A percentile compares a stretch with the other conserved stretches of the same genome.
Conservation (phyloP, 768 basidiomycete genomes). For the Lanmaoa pseudosensibilis region DNA sequence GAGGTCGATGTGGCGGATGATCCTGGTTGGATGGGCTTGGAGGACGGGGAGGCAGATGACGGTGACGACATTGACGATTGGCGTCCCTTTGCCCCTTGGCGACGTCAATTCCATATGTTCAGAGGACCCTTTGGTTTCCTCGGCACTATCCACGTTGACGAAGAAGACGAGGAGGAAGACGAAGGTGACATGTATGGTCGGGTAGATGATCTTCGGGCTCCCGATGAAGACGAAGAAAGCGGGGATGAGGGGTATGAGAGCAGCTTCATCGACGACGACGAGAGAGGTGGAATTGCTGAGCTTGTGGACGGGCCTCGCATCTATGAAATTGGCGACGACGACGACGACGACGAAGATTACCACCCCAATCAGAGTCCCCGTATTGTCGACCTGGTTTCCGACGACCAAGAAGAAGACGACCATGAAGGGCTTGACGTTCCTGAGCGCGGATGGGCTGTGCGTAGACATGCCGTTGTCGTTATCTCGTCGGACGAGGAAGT, state of each 20-base stretch:
- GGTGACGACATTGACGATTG: constrained; percentile 28
- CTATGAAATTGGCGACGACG: constrained; percentile 23
- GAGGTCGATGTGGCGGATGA: constrained; percentile 31
- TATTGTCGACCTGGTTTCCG: constrained; percentile 8
- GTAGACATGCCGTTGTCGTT: not conserved
- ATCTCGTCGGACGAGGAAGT: constrained; percentile 23
- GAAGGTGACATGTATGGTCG: constrained; percentile 6
- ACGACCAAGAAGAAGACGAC: constrained; percentile 14
- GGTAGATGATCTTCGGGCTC: constrained; percentile 2
- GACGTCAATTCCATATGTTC: constrained; percentile 13
- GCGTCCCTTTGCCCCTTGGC: constrained; percentile 21
- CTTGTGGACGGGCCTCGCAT: constrained; percentile 19
- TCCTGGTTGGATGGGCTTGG: constrained; percentile 35
- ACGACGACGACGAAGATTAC: constrained; percentile 10
- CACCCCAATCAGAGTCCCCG: not conserved
- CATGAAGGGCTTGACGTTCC: not conserved
- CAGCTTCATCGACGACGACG: constrained; percentile 58
- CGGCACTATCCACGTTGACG: constrained; percentile 22
- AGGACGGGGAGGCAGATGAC: constrained; percentile 36
- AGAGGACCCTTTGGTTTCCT: constrained; percentile 20
- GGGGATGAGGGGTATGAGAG: constrained; percentile 47
- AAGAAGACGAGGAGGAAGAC: constrained; percentile 24
- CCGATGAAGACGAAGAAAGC: constrained; percentile 21
- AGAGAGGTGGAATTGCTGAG: not conserved
- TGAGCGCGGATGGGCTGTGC: not conserved